A percentile compares a stretch with the other conserved stretches of the same genome.
These are phyloP conservation scores for Apiospora kogelbergensis DNA, from an alignment of 2,329 filamentous ascomycete species.

Conservation along the genomic window DNA sequence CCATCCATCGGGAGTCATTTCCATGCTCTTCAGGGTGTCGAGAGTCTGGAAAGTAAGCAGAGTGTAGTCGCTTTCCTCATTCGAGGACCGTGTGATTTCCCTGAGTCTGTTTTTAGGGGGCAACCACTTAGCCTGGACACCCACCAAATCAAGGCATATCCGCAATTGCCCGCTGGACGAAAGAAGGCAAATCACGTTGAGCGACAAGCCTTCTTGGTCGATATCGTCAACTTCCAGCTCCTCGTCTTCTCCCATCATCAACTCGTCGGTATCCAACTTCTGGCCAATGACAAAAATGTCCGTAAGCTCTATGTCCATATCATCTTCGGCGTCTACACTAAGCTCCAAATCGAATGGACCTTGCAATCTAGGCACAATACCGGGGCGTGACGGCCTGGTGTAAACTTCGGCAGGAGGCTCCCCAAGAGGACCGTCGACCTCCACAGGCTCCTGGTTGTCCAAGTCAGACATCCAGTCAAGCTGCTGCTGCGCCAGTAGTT, in stretches of 20 bases:
- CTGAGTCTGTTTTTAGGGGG: slow-evolving; percentile 55
- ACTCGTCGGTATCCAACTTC: slow-evolving; percentile 58
- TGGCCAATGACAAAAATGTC: slow-evolving; percentile 64
- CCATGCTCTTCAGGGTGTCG: slow-evolving; percentile 55
- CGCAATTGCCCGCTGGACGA: slow-evolving; percentile 61
- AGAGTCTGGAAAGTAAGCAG: slow-evolving; percentile 63
- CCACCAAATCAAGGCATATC: slow-evolving; percentile 61
- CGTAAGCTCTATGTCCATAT: slow-evolving; percentile 55
- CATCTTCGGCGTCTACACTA: slow-evolving; percentile 54
- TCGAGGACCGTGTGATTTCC: slow-evolving; percentile 36
- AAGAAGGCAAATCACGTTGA: slow-evolving; percentile 59
- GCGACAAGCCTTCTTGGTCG: slow-evolving; percentile 59
- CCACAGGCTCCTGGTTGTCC: slow-evolving; percentile 59
- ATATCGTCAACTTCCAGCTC: slow-evolving; percentile 56
- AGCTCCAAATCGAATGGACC: slow-evolving; percentile 61
- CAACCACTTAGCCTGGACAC: slow-evolving; percentile 66
- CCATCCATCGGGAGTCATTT: slow-evolving; percentile 59
- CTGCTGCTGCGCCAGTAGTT: slow-evolving; percentile 62
- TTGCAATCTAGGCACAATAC: slow-evolving; percentile 59
- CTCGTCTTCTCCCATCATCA: slow-evolving; percentile 66
- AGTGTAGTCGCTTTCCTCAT: slow-evolving; percentile 41
- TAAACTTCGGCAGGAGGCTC: slow-evolving; percentile 57
- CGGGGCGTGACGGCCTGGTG: slow-evolving; percentile 55
- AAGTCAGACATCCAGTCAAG: slow-evolving; percentile 68
- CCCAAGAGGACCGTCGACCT: slow-evolving; percentile 49